phyloP scores from a whole-genome alignment of 2,329 filamentous ascomycete species.

The Beauveria rudraprayagi region DNA sequence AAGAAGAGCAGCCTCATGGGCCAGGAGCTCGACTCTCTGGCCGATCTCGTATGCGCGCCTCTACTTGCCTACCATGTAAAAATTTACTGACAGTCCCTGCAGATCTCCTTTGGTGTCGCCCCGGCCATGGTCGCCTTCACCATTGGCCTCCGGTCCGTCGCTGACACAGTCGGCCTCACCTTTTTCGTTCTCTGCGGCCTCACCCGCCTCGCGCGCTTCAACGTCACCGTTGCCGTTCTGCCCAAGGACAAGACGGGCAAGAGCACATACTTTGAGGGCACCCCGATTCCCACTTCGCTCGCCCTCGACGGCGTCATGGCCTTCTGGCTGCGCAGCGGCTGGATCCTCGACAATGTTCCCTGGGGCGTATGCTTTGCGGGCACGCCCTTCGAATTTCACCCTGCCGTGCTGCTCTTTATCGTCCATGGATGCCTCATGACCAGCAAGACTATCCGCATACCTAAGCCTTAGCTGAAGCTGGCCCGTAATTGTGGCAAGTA shows the following conservation, averaged over 20 bases:
- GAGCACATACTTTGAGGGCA: slow-evolving; percentile 92
- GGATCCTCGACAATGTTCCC: slow-evolving; percentile 73
- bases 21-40: slow-evolving; percentile 91
- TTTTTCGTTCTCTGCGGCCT: slow-evolving; percentile 95
- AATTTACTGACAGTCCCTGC: background rate
- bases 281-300: slow-evolving; percentile 86
- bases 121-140: slow-evolving; percentile 83
- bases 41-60: slow-evolving; percentile 65
- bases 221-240: slow-evolving; percentile 82
- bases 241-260: slow-evolving; percentile 91
- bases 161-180: slow-evolving; percentile 72
- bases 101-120: slow-evolving; percentile 94
- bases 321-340: slow-evolving; percentile 76
- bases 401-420: slow-evolving; percentile 70
- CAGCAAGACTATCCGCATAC: slow-evolving; percentile 89
- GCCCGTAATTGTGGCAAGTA: background rate
- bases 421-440: slow-evolving; percentile 92
- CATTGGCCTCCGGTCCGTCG: slow-evolving; percentile 73
- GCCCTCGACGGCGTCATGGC: slow-evolving; percentile 77
- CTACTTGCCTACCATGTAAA: background rate
- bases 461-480: slow-evolving; percentile 56
- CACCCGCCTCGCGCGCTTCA: slow-evolving; percentile 90
- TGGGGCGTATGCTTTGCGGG: slow-evolving; percentile 61
- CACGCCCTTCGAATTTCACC: slow-evolving; percentile 72
- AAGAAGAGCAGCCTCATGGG: slow-evolving; percentile 97